Conservation (phyloP, 2,329 filamentous ascomycete species). For the Aspergillus latus region DNA sequence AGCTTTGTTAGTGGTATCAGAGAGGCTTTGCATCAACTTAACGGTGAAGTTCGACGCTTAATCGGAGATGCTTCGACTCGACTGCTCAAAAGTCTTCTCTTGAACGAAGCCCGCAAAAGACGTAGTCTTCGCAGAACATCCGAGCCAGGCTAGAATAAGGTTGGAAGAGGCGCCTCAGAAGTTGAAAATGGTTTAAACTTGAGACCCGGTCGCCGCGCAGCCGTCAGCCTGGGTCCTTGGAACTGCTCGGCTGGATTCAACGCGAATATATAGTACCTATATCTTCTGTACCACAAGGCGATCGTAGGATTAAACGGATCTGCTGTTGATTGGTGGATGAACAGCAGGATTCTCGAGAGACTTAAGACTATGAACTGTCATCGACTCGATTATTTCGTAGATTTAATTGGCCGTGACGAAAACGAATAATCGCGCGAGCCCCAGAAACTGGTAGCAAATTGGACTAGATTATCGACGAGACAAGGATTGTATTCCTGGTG, state of each 20-base stretch:
- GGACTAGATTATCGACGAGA: constrained; percentile 4
- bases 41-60: too few relatives aligned
- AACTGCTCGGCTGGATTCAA: background rate
- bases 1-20: too few relatives aligned
- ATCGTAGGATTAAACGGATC: background rate
- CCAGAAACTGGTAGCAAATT: background rate
- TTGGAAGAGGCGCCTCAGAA: constrained; percentile 8
- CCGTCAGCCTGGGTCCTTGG: background rate
- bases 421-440: background rate
- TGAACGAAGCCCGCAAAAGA: background rate
- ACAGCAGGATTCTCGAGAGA: background rate
- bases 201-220: constrained; percentile 1
- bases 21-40: too few relatives aligned
- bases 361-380: background rate
- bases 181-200: background rate
- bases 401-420: background rate
- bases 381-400: constrained; percentile 1
- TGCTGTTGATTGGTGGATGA: constrained; percentile 1
- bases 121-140: background rate
- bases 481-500: constrained; percentile 3
- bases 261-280: background rate
- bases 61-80: background rate
- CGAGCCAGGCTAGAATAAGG: background rate
- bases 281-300: background rate
- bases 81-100: background rate